A percentile compares a stretch with the other conserved stretches of the same genome.
phyloP scores from a whole-genome alignment of 2,329 filamentous ascomycete genomes.

The Botrytis porri region DNA sequence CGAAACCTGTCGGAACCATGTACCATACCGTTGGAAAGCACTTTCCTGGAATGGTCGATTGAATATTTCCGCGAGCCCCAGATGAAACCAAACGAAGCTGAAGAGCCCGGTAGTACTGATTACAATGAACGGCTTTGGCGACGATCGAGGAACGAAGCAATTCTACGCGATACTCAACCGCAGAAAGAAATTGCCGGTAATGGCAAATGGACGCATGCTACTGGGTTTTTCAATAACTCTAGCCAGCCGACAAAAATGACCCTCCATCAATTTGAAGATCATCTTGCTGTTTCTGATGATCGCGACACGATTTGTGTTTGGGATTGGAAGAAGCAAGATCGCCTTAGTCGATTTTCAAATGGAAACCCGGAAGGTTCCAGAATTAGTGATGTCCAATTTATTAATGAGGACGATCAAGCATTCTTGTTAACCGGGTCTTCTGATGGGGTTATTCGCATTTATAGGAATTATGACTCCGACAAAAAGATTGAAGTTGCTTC shows the following conservation, averaged over 20 bases:
- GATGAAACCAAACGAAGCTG: constrained; percentile 93
- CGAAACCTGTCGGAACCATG: constrained; percentile 59
- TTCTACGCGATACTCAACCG: constrained; percentile 88
- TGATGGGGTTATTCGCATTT: constrained; percentile 90
- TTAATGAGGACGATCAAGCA: constrained; percentile 97
- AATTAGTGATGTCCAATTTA: constrained; percentile 93
- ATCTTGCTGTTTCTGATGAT: constrained; percentile 90
- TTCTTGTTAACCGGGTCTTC: constrained; percentile 93
- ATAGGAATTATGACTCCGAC: constrained; percentile 82
- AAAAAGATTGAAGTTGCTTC: constrained; percentile 80
- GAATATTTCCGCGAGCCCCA: constrained; percentile 98
- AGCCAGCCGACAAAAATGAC: constrained; percentile 89
- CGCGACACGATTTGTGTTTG: constrained; percentile 87
- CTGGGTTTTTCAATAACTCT: constrained; percentile 82
- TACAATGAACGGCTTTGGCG: constrained; percentile 96
- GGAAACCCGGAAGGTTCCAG: constrained; percentile 87
- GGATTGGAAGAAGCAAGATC: constrained; percentile 81
- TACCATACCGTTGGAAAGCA: constrained; percentile 72
- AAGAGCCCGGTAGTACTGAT: constrained; percentile 92
- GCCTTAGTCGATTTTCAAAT: constrained; percentile 84
- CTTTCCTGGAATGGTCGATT: constrained; percentile 91
- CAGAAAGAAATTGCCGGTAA: constrained; percentile 84
- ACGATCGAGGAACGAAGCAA: constrained; percentile 85
- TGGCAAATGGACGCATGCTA: constrained; percentile 81
- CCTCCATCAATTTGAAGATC: constrained; percentile 97